Conservation (phyloP, 306 rosid genomes). For the Carpinus viminea region DNA sequence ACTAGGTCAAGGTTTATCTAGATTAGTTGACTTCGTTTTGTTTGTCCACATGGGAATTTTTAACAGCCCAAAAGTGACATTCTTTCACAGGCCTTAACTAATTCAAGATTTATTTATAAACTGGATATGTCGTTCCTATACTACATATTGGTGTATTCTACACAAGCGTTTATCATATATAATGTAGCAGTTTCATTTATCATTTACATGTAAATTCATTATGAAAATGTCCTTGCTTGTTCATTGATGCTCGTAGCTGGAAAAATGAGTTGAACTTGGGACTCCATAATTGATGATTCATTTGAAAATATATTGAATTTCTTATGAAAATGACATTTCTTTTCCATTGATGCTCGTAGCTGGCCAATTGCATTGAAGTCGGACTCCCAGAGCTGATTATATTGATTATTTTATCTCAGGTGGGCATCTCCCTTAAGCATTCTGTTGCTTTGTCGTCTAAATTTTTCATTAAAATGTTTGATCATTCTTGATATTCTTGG, state of each 20-base stretch:
- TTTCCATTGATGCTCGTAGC: constrained; percentile 48
- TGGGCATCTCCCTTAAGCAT: constrained; percentile 29
- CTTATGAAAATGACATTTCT: neutral
- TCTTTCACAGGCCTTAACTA: neutral
- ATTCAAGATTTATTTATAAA: neutral
- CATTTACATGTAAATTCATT: neutral
- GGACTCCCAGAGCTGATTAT: constrained; percentile 85
- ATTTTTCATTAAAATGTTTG: constrained; percentile 15
- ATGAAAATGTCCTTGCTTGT: neutral
- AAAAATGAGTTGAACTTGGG: constrained; percentile 85
- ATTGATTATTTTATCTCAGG: constrained; percentile 72
- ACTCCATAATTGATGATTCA: constrained; percentile 67
- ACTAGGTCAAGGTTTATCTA: too few relatives aligned
- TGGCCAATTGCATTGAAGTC: constrained; percentile 83
- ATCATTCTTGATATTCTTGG: constrained; percentile 8
- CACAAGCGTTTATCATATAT: too few relatives aligned
- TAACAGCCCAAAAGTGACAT: neutral
- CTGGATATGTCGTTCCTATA: neutral
- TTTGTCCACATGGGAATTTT: neutral
- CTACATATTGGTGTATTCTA: too few relatives aligned
- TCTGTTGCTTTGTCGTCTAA: neutral
- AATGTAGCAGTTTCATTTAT: neutral
- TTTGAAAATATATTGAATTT: neutral
- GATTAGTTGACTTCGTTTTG: too few relatives aligned
- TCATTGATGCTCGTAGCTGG: constrained; percentile 57